phyloP scores from a whole-genome alignment of 2,329 filamentous ascomycete species.

The Pseudocercospora crystallina region DNA sequence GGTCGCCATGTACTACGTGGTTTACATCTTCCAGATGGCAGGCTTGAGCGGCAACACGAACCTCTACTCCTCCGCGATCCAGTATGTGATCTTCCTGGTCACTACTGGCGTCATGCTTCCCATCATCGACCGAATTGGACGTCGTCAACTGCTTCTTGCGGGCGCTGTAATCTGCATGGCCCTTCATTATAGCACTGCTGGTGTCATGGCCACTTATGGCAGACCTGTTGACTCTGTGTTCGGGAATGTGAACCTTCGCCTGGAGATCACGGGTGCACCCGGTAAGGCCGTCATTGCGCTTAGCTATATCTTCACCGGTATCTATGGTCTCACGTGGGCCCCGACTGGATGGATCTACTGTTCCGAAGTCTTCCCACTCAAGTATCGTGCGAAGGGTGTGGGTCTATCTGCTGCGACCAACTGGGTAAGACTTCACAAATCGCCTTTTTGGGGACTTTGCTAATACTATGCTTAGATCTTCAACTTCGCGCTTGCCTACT shows the following conservation, averaged over 20 bases:
- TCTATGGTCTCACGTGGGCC: slow-evolving; percentile 62
- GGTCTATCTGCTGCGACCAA: slow-evolving; percentile 56
- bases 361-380: slow-evolving; percentile 62
- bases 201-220: slow-evolving; percentile 45
- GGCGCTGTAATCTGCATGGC: slow-evolving; percentile 44
- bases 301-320: slow-evolving; percentile 62
- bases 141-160: slow-evolving; percentile 41
- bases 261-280: slow-evolving; percentile 51
- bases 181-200: slow-evolving; percentile 51
- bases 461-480: slow-evolving; percentile 5
- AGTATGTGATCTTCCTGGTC: slow-evolving; percentile 45
- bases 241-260: slow-evolving; percentile 52
- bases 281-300: slow-evolving; percentile 64
- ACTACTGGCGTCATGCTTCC: slow-evolving; percentile 41
- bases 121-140: slow-evolving; percentile 40
- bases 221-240: slow-evolving; percentile 42
- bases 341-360: slow-evolving; percentile 66
- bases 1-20: slow-evolving; percentile 48
- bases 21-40: slow-evolving; percentile 62
- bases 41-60: slow-evolving; percentile 54
- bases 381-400: slow-evolving; percentile 61
- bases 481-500: slow-evolving; percentile 55
- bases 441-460: not conserved
- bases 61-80: slow-evolving; percentile 39
- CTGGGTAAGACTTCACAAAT: slow-evolving; percentile 36